Conservation (phyloP, 2,329 filamentous ascomycete species). For the Dactylellina sp. region DNA sequence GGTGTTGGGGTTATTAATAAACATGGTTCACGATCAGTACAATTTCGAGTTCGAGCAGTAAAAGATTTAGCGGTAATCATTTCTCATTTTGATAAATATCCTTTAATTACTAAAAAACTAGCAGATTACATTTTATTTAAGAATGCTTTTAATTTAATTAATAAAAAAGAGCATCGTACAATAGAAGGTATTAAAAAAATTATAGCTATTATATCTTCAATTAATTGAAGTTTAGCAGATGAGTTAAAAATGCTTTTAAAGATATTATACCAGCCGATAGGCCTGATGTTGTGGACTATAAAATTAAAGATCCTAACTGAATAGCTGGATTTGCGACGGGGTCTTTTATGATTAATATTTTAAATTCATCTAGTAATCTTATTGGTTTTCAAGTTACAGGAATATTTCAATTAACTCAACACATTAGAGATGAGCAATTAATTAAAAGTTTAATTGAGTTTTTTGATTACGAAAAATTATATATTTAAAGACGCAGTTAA, state of each 20-base stretch:
- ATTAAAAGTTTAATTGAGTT: constrained; percentile 25
- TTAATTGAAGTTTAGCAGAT: constrained; percentile 14
- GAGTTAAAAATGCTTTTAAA: constrained; percentile 1
- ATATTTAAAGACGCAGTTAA: background rate
- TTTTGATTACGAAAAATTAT: constrained; percentile 3
- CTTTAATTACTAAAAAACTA: constrained; percentile 16
- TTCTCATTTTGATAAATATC: constrained; percentile 16
- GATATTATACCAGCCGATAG: background rate
- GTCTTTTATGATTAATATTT: constrained; percentile 12
- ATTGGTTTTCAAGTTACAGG: constrained; percentile 4
- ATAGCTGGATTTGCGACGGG: constrained; percentile 30
- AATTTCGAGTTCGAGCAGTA: background rate
- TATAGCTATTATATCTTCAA: constrained; percentile 5
- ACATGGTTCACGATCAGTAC: background rate
- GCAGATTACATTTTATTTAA: constrained; percentile 8
- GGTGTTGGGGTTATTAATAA: background rate
- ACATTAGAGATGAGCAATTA: constrained; percentile 22
- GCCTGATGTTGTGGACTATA: background rate
- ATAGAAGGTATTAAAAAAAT: constrained; percentile 1
- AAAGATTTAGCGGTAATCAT: constrained; percentile 9
- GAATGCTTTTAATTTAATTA: constrained; percentile 8
- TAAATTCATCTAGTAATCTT: constrained; percentile 6
- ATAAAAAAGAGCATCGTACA: background rate
- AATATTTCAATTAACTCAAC: constrained; percentile 29
- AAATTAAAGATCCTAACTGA: constrained; percentile 27